Evolutionary conservation across 1,139 yeast genomes (phyloP).

Genomic region (Nakaseomyces uthaithaninus): DNA sequence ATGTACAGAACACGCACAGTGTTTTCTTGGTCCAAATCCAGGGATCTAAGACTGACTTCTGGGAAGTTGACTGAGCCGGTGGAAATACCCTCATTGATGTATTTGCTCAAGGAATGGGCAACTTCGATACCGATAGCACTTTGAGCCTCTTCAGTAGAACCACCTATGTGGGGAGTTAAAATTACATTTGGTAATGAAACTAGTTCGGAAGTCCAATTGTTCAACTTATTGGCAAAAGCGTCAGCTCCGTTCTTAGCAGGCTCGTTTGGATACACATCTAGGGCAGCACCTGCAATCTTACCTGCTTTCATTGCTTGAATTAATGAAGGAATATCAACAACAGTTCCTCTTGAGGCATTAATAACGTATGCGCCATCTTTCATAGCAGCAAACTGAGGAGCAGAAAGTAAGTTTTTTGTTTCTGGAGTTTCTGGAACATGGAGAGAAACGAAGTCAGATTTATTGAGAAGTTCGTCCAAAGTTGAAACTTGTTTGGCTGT

Average conservation of each 20-base stretch:
- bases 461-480: constrained; percentile 68
- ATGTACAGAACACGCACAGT: constrained; percentile 90
- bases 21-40: constrained; percentile 80
- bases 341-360: constrained; percentile 97
- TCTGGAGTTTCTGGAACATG: constrained; percentile 96
- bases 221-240: constrained; percentile 61
- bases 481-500: constrained; percentile 89
- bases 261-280: constrained; percentile 95
- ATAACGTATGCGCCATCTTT: constrained; percentile 90
- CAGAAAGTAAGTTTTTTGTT: constrained; percentile 80
- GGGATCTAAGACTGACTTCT: constrained; percentile 85
- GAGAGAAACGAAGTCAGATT: constrained; percentile 81
- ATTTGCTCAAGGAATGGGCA: constrained; percentile 73
- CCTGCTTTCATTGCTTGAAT: constrained; percentile 88
- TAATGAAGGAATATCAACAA: constrained; percentile 89
- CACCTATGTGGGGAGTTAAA: constrained; percentile 97
- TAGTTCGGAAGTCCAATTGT: constrained; percentile 78
- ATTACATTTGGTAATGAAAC: constrained; percentile 79
- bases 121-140: constrained; percentile 96
- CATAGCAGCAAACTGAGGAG: constrained; percentile 93
- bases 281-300: constrained; percentile 93
- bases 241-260: constrained; percentile 95
- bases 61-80: constrained; percentile 98
- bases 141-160: constrained; percentile 98
- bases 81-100: constrained; percentile 95